Evolutionary conservation across 345 rosid genomes (phyloP).

Genomic region (Hevea brasiliensis): DNA sequence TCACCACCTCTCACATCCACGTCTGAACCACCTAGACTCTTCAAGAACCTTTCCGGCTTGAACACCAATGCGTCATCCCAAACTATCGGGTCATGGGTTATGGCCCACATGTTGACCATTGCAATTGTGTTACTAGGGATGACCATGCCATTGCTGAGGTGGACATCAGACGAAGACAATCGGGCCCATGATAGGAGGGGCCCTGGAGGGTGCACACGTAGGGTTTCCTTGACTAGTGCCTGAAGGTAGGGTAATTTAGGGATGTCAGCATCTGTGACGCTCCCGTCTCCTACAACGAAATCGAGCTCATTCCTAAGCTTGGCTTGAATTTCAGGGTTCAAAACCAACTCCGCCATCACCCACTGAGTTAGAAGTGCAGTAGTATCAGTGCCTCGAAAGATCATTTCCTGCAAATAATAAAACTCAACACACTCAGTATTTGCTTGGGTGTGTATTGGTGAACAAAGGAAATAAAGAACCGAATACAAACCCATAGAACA

Average conservation of each 20-base stretch:
- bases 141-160: constrained; percentile 47
- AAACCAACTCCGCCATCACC: constrained; percentile 47
- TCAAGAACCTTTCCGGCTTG: constrained; percentile 43
- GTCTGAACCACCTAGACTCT: constrained; percentile 26
- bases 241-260: constrained; percentile 37
- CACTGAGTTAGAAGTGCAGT: constrained; percentile 50
- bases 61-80: constrained; percentile 46
- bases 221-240: constrained; percentile 53
- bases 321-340: constrained; percentile 40
- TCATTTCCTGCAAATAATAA: constrained; percentile 47
- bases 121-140: constrained; percentile 49
- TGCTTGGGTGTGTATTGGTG: no score
- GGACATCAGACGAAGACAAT: constrained; percentile 49
- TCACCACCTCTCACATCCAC: constrained; percentile 45
- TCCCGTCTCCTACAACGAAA: constrained; percentile 8
- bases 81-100: constrained; percentile 46
- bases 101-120: constrained; percentile 67
- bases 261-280: constrained; percentile 32
- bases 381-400: constrained; percentile 57
- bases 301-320: constrained; percentile 35
- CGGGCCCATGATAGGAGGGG: constrained; percentile 63
- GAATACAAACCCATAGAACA: constrained; percentile 46
- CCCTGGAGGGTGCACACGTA: constrained; percentile 53
- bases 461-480: no score
- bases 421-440: no score